A percentile compares a stretch with the other conserved stretches of the same genome.
phyloP scores from a whole-genome alignment of 768 basidiomycete genomes.

The Candolleomyces aberdarensis region DNA sequence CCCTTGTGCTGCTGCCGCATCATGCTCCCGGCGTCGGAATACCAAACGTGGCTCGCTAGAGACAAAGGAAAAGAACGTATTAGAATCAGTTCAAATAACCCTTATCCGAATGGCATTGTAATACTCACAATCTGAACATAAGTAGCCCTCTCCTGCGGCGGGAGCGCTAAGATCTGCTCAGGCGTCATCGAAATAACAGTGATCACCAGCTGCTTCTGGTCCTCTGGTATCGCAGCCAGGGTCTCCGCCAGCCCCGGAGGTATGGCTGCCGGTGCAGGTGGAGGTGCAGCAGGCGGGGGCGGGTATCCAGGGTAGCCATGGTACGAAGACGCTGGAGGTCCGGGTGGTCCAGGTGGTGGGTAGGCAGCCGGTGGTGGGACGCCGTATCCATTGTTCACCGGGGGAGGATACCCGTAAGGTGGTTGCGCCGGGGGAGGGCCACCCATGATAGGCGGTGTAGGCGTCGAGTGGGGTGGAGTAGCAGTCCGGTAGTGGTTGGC shows the following conservation, averaged over 20 bases:
- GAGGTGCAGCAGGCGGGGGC: constrained; percentile 16
- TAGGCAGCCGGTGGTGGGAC: not conserved
- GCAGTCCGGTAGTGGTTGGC: constrained; percentile 28
- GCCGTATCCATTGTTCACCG: constrained; percentile 22
- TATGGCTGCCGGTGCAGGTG: constrained; percentile 23
- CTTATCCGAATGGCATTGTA: not conserved
- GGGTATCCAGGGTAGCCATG: constrained; percentile 11
- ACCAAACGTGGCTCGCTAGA: constrained; percentile 38
- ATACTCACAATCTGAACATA: constrained; percentile 78
- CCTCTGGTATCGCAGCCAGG: constrained; percentile 60
- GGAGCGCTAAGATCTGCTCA: constrained; percentile 76
- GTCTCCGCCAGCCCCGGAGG: constrained; percentile 33
- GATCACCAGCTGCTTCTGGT: constrained; percentile 74
- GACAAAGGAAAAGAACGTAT: too few relatives aligned
- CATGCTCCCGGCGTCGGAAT: constrained; percentile 18
- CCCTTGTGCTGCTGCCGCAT: too few relatives aligned
- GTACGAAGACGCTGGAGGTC: constrained; percentile 9
- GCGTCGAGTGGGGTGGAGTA: constrained; percentile 26
- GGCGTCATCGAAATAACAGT: constrained; percentile 80
- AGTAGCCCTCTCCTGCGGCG: constrained; percentile 68
- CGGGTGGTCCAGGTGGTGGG: constrained; percentile 6
- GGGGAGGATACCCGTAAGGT: constrained; percentile 15
- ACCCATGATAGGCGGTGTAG: constrained; percentile 11
- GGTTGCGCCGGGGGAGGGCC: constrained; percentile 8
- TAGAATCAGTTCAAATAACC: not conserved